Conservation (phyloP, 176 grass and related monocot species). For the Bonia amplexicaulis region DNA sequence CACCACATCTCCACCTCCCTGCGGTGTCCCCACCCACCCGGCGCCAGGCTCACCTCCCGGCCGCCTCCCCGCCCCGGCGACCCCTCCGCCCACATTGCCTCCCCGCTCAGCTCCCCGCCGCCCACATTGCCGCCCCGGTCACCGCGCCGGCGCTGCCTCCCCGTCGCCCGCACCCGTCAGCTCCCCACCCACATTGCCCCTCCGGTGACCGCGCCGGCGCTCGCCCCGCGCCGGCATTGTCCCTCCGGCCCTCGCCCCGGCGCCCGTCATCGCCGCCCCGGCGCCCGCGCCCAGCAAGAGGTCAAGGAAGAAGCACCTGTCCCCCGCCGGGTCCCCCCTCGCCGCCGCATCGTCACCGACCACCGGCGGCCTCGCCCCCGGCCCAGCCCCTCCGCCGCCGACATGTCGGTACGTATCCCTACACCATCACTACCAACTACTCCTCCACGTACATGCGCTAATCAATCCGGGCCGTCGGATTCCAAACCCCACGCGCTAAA, state of each 20-base stretch:
- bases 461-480: not conserved
- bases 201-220: not conserved
- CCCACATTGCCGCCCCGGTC: not conserved
- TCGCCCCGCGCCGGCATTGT: not conserved
- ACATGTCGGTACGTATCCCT: constrained; percentile 53
- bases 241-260: constrained; percentile 6
- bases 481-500: not conserved
- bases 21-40: constrained; percentile 26
- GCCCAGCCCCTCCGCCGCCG: constrained; percentile 54
- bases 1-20: constrained; percentile 15
- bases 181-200: not conserved
- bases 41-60: constrained; percentile 27
- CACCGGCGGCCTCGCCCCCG: constrained; percentile 20
- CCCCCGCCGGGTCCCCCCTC: constrained; percentile 12
- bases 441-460: not conserved
- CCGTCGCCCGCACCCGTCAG: not conserved
- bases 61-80: not conserved
- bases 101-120: not conserved
- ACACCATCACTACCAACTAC: not conserved
- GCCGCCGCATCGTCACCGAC: constrained; percentile 8
- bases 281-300: constrained; percentile 37
- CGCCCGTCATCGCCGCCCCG: not conserved
- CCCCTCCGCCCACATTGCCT: constrained; percentile 25
- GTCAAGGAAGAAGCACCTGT: constrained; percentile 14
- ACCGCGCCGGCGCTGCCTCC: not conserved